Evolutionary conservation across 2,329 filamentous ascomycete species (phyloP).

Genomic region (Penicillium brasilianum): DNA sequence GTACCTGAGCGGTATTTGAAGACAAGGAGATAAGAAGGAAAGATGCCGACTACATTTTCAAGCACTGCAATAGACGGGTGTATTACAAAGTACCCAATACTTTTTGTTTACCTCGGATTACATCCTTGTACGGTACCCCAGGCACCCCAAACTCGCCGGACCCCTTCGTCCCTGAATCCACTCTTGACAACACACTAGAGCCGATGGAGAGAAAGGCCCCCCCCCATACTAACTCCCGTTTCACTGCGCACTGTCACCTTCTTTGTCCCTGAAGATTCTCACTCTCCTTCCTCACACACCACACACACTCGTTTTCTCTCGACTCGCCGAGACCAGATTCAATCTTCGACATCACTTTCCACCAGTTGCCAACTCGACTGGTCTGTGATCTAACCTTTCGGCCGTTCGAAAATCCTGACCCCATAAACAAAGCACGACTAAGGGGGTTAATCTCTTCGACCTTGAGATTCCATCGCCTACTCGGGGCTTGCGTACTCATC

Average conservation of each 20-base stretch:
- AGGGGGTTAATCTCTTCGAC: slow-evolving; percentile 1
- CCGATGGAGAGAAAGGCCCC: slow-evolving; percentile 1
- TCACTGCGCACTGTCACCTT: slow-evolving; percentile 8
- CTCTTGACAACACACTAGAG: slow-evolving; percentile 8
- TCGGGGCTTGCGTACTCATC: slow-evolving; percentile 1
- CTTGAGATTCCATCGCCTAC: not conserved
- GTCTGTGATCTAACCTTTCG: not conserved
- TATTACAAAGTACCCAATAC: not conserved
- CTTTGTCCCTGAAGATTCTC: slow-evolving; percentile 3
- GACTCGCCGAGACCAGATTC: slow-evolving; percentile 10
- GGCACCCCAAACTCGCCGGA: slow-evolving; percentile 17
- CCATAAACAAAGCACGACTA: slow-evolving; percentile 4
- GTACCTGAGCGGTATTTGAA: not conserved
- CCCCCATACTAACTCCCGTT: slow-evolving; percentile 2
- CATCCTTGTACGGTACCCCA: slow-evolving; percentile 16
- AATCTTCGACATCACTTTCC: not conserved
- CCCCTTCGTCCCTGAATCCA: slow-evolving; percentile 22
- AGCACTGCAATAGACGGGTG: not conserved
- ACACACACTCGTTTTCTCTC: slow-evolving; percentile 22
- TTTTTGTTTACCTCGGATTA: not conserved
- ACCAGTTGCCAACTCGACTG: slow-evolving; percentile 11
- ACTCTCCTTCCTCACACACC: not conserved
- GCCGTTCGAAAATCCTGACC: not conserved
- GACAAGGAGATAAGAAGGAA: too few relatives aligned
- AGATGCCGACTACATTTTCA: too few relatives aligned